Base-by-base conservation (phyloP, 2,329 filamentous ascomycete species). In the Diaporthe sp. region DNA sequence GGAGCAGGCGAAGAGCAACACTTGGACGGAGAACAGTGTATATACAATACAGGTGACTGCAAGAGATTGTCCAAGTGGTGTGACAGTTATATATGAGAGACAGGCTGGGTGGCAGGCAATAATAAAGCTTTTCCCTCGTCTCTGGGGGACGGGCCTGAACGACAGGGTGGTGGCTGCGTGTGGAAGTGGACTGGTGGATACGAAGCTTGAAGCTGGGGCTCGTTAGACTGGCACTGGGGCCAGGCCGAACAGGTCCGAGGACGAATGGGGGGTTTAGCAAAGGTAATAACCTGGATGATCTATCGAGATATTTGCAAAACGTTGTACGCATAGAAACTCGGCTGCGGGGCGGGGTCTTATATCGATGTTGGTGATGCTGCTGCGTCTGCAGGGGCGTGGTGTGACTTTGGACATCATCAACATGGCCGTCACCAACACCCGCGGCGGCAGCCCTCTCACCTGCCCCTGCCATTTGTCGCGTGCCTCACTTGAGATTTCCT, bases 291-390 rank as follows among this genome's bases (percentile, higher is more conserved):
- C 69, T 58, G 44, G 49, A 39, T 25, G 69, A 67, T 67, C 69
- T 76, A 61, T 76, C 61, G 51, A 70, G 46, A 46, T 25, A 68
- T 76, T 76, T 76, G 74, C 74, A 76, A 76, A 74, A 49, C 59
- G 58, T 62, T 76, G 71, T 76, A 74, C 68, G 69, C 74, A 76
- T 74, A 74, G 71, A 74, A 73, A 73, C 51, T 53, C 46, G 71
- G 49, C 55, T 57, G 39, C 49, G 53, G 46, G 49, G 65, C 46
- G 71, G 57, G 71, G 58, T 61, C 55, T 73, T 69, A 46, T 67
- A 62, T 17, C 9, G 10, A 15, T 61, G 69, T 13, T 49, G 39
- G 39, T 31, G 58, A 12, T 31, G 53, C 53, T 55, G 53, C 51
- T 28, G 51, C 25, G 28, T 13, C n/a, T 55, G 51, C 12, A 15